Evolutionary conservation across 371 early-diverging fungal genomes (phyloP), one percentile per base, ranked within the genome.

Genomic region (Mortierella sp.): DNA sequence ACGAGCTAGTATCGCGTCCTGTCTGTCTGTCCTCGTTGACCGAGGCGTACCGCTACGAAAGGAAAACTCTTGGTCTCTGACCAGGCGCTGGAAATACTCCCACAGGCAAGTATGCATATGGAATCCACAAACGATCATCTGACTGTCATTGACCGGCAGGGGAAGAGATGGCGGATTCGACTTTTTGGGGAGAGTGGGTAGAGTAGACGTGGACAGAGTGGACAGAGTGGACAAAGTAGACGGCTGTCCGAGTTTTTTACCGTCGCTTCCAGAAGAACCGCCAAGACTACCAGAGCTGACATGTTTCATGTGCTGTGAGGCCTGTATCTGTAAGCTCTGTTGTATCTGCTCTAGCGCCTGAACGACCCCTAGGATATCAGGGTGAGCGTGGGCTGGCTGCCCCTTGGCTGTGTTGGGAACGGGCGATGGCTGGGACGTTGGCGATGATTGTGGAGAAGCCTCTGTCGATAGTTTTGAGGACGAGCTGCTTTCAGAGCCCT

Each of bases 81-180:
- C 50, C 0, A 49, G 58, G 34, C 19, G 10, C 50, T 61, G 56
- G 55, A 61, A 72, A 30, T 1, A 1, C 13, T 60, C 52, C 74
- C 67, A 67, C 43, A 51, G 43, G 21, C 21, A 18, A n/a, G 48
- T 26, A 27, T 73, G 74, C 45, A 73, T 45, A 59, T 73, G 74
- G 56, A 73, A 73, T 45, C 74, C 74, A 50, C 74, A 73, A 1
- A 73, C 57, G 19, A 53, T 18, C 12, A 23, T 39, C 28, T 55
- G 58, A 12, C 31, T 42, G 13, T 24, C 21, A 34, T 45, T 31
- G 58, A 23, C 28, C 9, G 61, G 5, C 10, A 10, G 26, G 19
- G 54, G 16, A 39, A 46, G 19, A 3, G 19, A 21, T 42, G 24
- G 28, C 24, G 49, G 18, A 10, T 26, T 14, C 21, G 43, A 10